These are phyloP conservation scores for Trematosphaeria pertusa DNA, from an alignment of 2,329 filamentous ascomycete species.

Conservation along the genomic window DNA sequence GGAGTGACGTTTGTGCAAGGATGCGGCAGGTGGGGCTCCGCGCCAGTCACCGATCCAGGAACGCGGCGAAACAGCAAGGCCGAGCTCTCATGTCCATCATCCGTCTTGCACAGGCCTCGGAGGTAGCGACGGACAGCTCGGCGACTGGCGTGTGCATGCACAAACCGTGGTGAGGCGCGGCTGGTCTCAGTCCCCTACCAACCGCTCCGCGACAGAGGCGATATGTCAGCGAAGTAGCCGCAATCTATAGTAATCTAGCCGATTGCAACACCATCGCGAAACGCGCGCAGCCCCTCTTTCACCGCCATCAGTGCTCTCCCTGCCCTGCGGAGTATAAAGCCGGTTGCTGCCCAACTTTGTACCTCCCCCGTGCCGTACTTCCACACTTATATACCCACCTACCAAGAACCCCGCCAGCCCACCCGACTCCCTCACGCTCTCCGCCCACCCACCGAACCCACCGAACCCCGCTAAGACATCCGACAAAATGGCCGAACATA, in stretches of 20 bases:
- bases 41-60: constrained; percentile 5
- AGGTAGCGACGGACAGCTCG: no score
- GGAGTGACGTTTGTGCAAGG: constrained; percentile 12
- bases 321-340: constrained; percentile 11
- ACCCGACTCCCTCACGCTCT: constrained; percentile 5
- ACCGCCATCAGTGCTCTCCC: constrained; percentile 1
- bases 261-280: constrained; percentile 41
- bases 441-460: constrained; percentile 7
- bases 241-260: constrained; percentile 43
- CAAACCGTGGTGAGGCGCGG: constrained; percentile 29
- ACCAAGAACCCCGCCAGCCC: constrained; percentile 13
- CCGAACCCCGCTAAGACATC: no score
- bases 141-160: not conserved
- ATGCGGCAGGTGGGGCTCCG: constrained; percentile 6
- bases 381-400: constrained; percentile 1
- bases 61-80: no score
- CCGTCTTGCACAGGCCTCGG: no score
- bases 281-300: constrained; percentile 36
- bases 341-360: constrained; percentile 1
- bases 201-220: constrained; percentile 20
- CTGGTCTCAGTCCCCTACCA: constrained; percentile 32
- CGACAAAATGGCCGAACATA: constrained; percentile 73
- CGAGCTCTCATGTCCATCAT: constrained; percentile 2
- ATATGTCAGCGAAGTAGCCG: constrained; percentile 40
- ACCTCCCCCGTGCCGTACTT: not conserved